Evolutionary conservation across 257 asterid genomes (phyloP), one percentile per base, ranked within the genome.

Genomic region (Cruciata laevipes): DNA sequence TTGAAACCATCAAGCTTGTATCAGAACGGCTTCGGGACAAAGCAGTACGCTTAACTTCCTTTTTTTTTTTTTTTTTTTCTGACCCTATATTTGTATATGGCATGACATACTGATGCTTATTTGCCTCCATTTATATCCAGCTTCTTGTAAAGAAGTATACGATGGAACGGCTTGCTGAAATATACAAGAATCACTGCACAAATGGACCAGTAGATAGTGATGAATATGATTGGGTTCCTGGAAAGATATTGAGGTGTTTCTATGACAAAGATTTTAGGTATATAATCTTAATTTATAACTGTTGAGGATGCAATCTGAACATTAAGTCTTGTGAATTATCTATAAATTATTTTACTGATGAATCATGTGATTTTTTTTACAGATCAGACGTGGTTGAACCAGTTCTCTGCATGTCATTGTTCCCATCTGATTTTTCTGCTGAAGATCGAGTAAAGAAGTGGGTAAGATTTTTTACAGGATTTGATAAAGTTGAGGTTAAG

Each of bases 201-300:
- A 83, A 67, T 59, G 82, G 74, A 66, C 76, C 84, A 20, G 68
- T 61, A 20, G 74, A 74, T 79, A 69, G 71, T 71, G 83, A 68
- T 59, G 90, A 78, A 55, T 91, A 87, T 83, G 96, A 86, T 74
- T 91, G 98, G 96, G 87, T 94, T 73, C 88, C 89, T 53, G 95
- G 98, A 73, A 94, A 83, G 83, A 81, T 94, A 67, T 78, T 91
- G 78, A 89, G 98, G 81, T 89, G 99, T 77, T 89, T 87, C 74
- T 94, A 94, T 75, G 99, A 94, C 79, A 91, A 94, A 85, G 99
- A 94, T 86, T 87, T 94, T 86, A 87, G 99, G 99, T 89, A 87
- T 69, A 66, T 56, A 59, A 42, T 61, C 20, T 69, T 53, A 52
- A 69, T 68, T 75, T 7, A 24, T 69, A 51, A 20, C 67, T 31